Evolutionary conservation across 345 rosid genomes (phyloP), one percentile per base, ranked within the genome.

Genomic region (Ceriops zippeliana): DNA sequence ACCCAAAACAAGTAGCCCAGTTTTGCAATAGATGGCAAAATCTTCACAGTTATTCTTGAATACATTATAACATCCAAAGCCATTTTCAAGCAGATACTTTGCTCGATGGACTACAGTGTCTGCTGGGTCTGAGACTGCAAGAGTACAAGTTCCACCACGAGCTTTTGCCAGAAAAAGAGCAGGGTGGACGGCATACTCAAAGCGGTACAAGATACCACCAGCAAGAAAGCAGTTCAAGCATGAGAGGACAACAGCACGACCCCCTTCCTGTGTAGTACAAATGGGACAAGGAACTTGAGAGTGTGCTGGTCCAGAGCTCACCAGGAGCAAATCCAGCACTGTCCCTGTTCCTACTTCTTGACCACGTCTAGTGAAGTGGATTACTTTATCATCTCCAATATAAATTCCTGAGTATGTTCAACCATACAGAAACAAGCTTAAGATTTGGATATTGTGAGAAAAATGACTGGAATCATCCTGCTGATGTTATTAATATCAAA

Each of bases 341-440:
- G 97, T 91, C 7, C 97, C 97, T 0, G 97, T 95, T 66, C 86
- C 97, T 7, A 95, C 93, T 81, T 95, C 99, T 82, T 91, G 88
- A 62, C 97, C 99, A 7, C 80, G 83, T 74, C 97, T 82, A 0
- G 98, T 93, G 73, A 93, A 95, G 82, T 91, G 99, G 76, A 91
- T 62, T 30, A 95, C 97, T 53, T 74, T 85, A 38, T 87, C 86
- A 63, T 91, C 85, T 58, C 97, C 99, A 76, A 91, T 80, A 70
- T 86, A 95, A 78, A 93, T 82, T 46, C 98, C 98, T 93, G 62
- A n/a, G 31, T 8, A 22, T 34, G 32, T 17, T 49, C 22, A 65
- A 31, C 20, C 9, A 58, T 28, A 32, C 11, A 52, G 49, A 54
- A 54, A 54, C 30, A 54, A 20, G 1, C 2, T 10, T 27, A 54